Conservation (phyloP, 176 grass and related monocot species). For the Alloteropsis semialata region DNA sequence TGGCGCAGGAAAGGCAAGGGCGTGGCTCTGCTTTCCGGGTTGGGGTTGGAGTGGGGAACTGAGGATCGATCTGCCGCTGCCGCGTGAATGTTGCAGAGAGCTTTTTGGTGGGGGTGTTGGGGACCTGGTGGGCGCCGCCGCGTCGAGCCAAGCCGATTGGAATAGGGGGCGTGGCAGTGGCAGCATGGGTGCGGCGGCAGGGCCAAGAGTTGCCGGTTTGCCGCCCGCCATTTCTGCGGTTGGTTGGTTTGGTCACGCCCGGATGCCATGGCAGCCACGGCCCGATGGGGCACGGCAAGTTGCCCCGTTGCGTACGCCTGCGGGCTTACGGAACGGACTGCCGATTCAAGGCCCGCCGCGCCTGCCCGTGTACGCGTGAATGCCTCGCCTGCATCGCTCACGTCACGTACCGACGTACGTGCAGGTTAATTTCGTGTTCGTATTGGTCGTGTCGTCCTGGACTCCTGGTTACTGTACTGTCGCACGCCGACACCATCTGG, state of each 20-base stretch:
- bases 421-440: neutral
- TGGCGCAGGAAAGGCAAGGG: neutral
- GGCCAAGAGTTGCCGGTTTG: too few species aligned
- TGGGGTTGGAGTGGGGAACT: neutral
- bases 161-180: too few species aligned
- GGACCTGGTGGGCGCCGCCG: neutral
- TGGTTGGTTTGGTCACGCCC: neutral
- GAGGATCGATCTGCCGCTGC: neutral
- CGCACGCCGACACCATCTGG: neutral
- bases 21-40: neutral
- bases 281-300: too few species aligned
- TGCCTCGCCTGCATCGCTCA: neutral
- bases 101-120: neutral
- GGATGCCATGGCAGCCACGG: too few species aligned
- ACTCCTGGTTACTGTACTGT: neutral
- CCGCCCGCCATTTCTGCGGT: neutral
- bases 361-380: neutral
- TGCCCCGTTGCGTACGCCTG: constrained; percentile 5
- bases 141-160: too few species aligned
- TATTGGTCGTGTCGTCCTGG: neutral
- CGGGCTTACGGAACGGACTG: neutral
- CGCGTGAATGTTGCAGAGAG: neutral
- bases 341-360: neutral
- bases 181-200: too few species aligned
- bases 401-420: neutral